These are phyloP conservation scores for Eimeria sp. DNA, from an alignment of 169 alveolate genomes.

Conservation along the genomic window DNA sequence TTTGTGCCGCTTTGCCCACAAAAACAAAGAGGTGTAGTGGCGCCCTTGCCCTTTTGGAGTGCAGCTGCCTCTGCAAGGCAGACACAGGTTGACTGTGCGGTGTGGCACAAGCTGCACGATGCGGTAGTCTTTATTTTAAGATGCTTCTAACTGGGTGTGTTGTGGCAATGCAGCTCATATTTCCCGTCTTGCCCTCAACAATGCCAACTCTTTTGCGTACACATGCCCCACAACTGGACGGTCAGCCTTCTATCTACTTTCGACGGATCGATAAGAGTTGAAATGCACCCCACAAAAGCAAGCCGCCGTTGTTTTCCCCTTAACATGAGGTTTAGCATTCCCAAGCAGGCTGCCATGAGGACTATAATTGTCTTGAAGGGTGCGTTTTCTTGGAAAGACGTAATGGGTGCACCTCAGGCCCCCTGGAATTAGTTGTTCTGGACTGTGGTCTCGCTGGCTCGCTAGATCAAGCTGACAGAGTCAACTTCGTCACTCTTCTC, in stretches of 20 bases:
- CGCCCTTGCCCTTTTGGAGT: background rate
- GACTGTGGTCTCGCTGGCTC: conserved; percentile 81
- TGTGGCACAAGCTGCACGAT: background rate
- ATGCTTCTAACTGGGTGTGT: background rate
- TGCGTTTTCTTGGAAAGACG: background rate
- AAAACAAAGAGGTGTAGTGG: conserved; percentile 41
- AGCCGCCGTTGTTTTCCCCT: background rate
- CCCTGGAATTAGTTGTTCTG: conserved; percentile 58
- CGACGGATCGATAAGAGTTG: background rate
- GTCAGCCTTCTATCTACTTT: conserved; percentile 5
- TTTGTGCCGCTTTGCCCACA: conserved; percentile 43
- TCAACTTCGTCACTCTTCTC: conserved; percentile 58
- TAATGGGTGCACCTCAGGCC: conserved; percentile 10
- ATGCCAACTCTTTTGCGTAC: background rate
- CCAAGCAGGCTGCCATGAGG: background rate
- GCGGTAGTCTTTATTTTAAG: background rate
- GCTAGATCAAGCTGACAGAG: conserved; percentile 53
- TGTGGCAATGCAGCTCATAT: conserved; percentile 60
- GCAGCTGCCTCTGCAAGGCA: background rate
- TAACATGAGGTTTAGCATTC: background rate
- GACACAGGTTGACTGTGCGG: background rate
- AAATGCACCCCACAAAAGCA: background rate
- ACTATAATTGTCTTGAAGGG: background rate
- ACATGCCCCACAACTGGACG: background rate
- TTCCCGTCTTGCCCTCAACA: conserved; percentile 42